phyloP scores from a whole-genome alignment of 2,329 filamentous ascomycete genomes.

The Xylaria sp. region DNA sequence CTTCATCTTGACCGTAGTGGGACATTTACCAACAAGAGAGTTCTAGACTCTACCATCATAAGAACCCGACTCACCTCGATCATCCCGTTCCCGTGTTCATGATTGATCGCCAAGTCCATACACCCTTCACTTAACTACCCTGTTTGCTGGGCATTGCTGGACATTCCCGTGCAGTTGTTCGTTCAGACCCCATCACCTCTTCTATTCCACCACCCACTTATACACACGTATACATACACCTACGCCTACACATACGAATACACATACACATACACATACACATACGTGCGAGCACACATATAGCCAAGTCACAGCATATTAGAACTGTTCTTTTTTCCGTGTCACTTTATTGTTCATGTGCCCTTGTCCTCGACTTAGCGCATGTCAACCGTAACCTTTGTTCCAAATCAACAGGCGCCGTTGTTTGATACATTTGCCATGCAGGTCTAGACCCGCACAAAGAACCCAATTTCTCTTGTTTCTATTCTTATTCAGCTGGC shows the following conservation, averaged over 20 bases:
- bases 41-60: conserved; percentile 10
- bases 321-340: conserved; percentile 18
- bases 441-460: conserved; percentile 29
- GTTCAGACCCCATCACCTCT: conserved; percentile 4
- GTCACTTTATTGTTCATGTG: conserved; percentile 15
- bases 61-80: conserved; percentile 21
- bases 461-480: conserved; percentile 32
- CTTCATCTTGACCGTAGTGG: background rate
- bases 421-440: conserved; percentile 30
- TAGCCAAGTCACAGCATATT: background rate
- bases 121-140: background rate
- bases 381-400: conserved; percentile 24
- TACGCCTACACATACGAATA: background rate
- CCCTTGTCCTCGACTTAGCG: conserved; percentile 8
- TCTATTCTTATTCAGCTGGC: conserved; percentile 30
- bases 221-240: background rate
- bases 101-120: conserved; percentile 18
- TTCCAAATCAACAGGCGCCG: conserved; percentile 23
- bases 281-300: background rate
- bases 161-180: conserved; percentile 18
- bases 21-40: conserved; percentile 1
- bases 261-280: background rate
- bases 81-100: conserved; percentile 6
- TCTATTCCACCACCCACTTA: background rate
- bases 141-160: background rate